A percentile compares a stretch with the other conserved stretches of the same genome.
Evolutionary conservation across 169 alveolate species (phyloP).

Genomic region (Plasmodium gonderi): DNA sequence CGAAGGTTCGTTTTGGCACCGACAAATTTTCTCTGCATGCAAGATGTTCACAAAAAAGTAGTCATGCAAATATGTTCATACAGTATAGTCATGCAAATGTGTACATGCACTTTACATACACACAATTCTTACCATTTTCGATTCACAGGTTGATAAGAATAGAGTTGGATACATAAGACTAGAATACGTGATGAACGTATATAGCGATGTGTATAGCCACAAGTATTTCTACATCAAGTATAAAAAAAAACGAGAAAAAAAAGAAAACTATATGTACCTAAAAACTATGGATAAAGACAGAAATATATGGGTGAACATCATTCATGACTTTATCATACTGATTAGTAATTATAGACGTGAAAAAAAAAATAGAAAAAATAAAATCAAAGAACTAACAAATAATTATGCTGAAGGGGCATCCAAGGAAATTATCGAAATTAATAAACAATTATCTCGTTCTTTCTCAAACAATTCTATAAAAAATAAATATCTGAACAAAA

Average conservation of each 20-base stretch:
- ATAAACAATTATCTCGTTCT: slow-evolving; percentile 28
- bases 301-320: slow-evolving; percentile 55
- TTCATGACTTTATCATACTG: slow-evolving; percentile 59
- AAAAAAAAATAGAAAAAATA: slow-evolving; percentile 38
- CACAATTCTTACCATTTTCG: not conserved
- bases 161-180: slow-evolving; percentile 57
- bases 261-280: slow-evolving; percentile 50
- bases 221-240: slow-evolving; percentile 52
- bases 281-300: slow-evolving; percentile 56
- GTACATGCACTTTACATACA: not conserved
- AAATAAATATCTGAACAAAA: slow-evolving; percentile 50
- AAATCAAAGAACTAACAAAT: slow-evolving; percentile 26
- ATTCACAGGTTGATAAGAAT: slow-evolving; percentile 34
- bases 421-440: slow-evolving; percentile 33
- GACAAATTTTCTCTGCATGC: not conserved
- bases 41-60: not conserved
- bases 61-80: not conserved
- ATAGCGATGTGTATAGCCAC: slow-evolving; percentile 59
- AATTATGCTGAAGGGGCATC: slow-evolving; percentile 7
- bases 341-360: slow-evolving; percentile 43
- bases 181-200: slow-evolving; percentile 34
- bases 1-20: slow-evolving; percentile 11
- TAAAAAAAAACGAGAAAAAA: slow-evolving; percentile 42
- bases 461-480: slow-evolving; percentile 61
- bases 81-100: not conserved